Evolutionary conservation across 2,329 filamentous ascomycete species (phyloP).

Genomic region (Phyllosticta paracitricarpa): DNA sequence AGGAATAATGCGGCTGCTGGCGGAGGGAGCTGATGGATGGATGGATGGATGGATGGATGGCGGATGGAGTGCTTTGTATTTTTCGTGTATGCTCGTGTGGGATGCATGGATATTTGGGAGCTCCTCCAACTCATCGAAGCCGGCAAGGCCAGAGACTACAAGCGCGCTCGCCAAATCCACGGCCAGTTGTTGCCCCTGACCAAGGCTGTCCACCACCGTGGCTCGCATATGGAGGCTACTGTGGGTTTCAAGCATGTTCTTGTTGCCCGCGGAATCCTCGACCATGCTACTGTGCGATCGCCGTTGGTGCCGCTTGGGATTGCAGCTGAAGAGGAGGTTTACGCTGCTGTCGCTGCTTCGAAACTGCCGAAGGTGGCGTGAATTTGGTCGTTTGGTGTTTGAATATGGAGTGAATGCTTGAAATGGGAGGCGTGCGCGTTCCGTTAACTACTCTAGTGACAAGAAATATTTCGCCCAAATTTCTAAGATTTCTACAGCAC

Average conservation of each 20-base stretch:
- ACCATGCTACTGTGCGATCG: slow-evolving; percentile 42
- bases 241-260: slow-evolving; percentile 42
- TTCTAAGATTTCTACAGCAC: too few species aligned
- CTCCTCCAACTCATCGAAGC: slow-evolving; percentile 42
- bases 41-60: too few species aligned
- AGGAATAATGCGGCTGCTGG: too few species aligned
- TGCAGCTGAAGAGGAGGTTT: slow-evolving; percentile 36
- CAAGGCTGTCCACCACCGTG: slow-evolving; percentile 45
- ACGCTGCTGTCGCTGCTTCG: slow-evolving; percentile 24
- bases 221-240: slow-evolving; percentile 47
- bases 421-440: too few species aligned
- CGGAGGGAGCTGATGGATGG: too few species aligned
- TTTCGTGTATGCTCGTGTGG: too few species aligned
- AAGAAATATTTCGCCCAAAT: too few species aligned
- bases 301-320: slow-evolving; percentile 36
- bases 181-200: slow-evolving; percentile 42
- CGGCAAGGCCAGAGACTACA: slow-evolving; percentile 41
- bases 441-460: too few species aligned
- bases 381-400: too few species aligned
- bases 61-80: too few species aligned
- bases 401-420: too few species aligned
- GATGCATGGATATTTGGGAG: slow-evolving; percentile 19
- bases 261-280: slow-evolving; percentile 40
- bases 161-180: slow-evolving; percentile 39
- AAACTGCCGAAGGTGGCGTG: too few species aligned